Percentiles rank a stretch among this genome's conserved stretches.
phyloP scores from a whole-genome alignment of 768 basidiomycete species.

The Calocybe cyanea region DNA sequence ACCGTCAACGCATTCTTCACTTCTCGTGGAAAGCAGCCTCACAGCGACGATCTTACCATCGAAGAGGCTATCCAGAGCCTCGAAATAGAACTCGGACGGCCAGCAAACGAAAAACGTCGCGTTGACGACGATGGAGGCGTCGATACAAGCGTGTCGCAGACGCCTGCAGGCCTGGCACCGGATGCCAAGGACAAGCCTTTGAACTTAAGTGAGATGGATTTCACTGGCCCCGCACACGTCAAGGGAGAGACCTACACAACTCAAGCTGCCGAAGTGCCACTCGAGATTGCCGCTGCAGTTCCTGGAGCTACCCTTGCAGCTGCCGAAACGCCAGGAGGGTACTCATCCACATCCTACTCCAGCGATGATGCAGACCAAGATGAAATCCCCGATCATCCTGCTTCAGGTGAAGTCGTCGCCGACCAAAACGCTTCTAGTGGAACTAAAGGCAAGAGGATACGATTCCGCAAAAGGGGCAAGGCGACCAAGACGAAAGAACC shows the following conservation, averaged over 20 bases:
- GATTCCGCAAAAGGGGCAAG: constrained; percentile 16
- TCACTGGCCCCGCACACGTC: constrained; percentile 48
- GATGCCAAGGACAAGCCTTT: constrained; percentile 39
- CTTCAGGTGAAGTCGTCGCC: constrained; percentile 5
- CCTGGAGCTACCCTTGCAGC: constrained; percentile 2
- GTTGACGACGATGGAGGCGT: constrained; percentile 47
- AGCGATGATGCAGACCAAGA: constrained; percentile 40
- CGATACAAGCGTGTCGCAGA: constrained; percentile 47
- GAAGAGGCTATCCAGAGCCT: constrained; percentile 82
- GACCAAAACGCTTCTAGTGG: no score
- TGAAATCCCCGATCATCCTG: constrained; percentile 24
- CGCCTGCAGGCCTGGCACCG: constrained; percentile 38
- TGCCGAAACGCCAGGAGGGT: constrained; percentile 10
- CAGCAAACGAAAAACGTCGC: constrained; percentile 65
- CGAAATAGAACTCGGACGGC: constrained; percentile 78
- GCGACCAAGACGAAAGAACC: constrained; percentile 17
- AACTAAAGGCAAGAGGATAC: constrained; percentile 7
- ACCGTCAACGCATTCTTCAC: constrained; percentile 85
- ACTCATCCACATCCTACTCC: constrained; percentile 33
- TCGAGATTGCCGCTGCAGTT: constrained; percentile 21
- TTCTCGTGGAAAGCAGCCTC: constrained; percentile 58
- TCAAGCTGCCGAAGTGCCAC: constrained; percentile 44
- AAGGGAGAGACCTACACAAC: constrained; percentile 28
- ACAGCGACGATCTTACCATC: constrained; percentile 67
- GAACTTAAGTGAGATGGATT: constrained; percentile 55